phyloP scores from a whole-genome alignment of 345 rosid genomes.

The Pelargonium nanum region DNA sequence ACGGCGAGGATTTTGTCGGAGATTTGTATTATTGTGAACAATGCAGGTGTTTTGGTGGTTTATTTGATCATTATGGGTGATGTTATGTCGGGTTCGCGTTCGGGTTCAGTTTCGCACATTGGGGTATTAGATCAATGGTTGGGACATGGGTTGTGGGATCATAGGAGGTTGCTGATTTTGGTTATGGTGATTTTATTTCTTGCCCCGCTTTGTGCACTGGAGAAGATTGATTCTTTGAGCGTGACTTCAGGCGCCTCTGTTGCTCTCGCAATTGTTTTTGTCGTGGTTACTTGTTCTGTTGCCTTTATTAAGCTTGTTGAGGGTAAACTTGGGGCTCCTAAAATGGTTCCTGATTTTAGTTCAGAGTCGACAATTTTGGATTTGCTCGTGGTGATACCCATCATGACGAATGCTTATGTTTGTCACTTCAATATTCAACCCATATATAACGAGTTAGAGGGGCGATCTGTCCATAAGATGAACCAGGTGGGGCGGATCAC shows the following conservation, averaged over 20 bases:
- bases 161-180: slow-evolving; percentile 62
- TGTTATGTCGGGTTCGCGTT: slow-evolving; percentile 79
- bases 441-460: slow-evolving; percentile 82
- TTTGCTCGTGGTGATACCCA: slow-evolving; percentile 86
- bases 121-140: slow-evolving; percentile 94
- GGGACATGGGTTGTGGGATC: slow-evolving; percentile 93
- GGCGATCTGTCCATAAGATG: slow-evolving; percentile 71
- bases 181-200: slow-evolving; percentile 59
- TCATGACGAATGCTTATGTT: slow-evolving; percentile 83
- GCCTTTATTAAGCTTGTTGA: slow-evolving; percentile 71
- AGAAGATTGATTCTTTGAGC: slow-evolving; percentile 87
- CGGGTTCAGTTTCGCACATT: slow-evolving; percentile 59
- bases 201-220: slow-evolving; percentile 72
- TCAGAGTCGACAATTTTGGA: slow-evolving; percentile 65
- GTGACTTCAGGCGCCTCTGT: slow-evolving; percentile 86
- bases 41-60: slow-evolving; percentile 86
- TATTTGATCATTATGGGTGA: slow-evolving; percentile 90
- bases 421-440: slow-evolving; percentile 95
- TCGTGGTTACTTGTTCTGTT: slow-evolving; percentile 57
- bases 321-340: slow-evolving; percentile 67
- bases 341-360: slow-evolving; percentile 67
- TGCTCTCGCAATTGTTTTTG: slow-evolving; percentile 82
- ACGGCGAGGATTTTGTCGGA: slow-evolving; percentile 71
- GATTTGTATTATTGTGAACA: slow-evolving; percentile 83
- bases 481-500: slow-evolving; percentile 77